Conservation (phyloP, 202 grass and related monocot species). For the Brachypodium distachyon region DNA sequence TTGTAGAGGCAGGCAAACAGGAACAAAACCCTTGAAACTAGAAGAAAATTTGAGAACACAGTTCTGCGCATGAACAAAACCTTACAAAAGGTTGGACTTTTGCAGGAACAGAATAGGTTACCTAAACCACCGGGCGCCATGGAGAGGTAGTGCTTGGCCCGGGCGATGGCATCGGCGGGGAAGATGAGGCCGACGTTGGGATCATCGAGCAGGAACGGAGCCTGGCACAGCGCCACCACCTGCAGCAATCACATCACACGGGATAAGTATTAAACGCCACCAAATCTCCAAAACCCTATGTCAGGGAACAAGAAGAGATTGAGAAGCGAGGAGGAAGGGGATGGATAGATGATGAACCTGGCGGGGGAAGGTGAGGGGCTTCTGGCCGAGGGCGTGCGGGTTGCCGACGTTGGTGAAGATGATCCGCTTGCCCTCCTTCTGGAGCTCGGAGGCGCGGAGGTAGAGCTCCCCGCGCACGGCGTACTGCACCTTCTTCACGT, state of each 20-base stretch:
- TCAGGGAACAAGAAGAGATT: not conserved
- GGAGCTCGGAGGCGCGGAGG: slow-evolving; percentile 90
- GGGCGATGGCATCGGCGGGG: slow-evolving; percentile 87
- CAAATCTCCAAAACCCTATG: not conserved
- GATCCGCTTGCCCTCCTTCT: slow-evolving; percentile 99
- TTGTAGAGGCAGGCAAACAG: not conserved
- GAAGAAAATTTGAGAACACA: not conserved
- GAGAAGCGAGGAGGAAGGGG: not conserved
- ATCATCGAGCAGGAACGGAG: slow-evolving; percentile 92
- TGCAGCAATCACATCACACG: not conserved
- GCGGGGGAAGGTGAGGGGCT: slow-evolving; percentile 88
- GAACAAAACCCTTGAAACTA: not conserved
- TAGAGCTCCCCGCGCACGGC: slow-evolving; percentile 98
- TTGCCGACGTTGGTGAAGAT: slow-evolving; percentile 99
- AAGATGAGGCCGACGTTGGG: slow-evolving; percentile 89
- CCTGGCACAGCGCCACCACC: slow-evolving; percentile 96
- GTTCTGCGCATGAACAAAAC: no score
- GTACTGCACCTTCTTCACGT: slow-evolving; percentile 85
- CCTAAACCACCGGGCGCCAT: slow-evolving; percentile 86
- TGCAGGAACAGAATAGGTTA: not conserved
- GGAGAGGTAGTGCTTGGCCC: slow-evolving; percentile 88
- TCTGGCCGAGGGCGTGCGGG: slow-evolving; percentile 95
- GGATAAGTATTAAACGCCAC: not conserved
- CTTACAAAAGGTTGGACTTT: no score
- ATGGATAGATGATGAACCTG: slow-evolving; percentile 34